Base-by-base conservation (phyloP, 164 flowering plant species). In the Chloranthus sessilifolius region DNA sequence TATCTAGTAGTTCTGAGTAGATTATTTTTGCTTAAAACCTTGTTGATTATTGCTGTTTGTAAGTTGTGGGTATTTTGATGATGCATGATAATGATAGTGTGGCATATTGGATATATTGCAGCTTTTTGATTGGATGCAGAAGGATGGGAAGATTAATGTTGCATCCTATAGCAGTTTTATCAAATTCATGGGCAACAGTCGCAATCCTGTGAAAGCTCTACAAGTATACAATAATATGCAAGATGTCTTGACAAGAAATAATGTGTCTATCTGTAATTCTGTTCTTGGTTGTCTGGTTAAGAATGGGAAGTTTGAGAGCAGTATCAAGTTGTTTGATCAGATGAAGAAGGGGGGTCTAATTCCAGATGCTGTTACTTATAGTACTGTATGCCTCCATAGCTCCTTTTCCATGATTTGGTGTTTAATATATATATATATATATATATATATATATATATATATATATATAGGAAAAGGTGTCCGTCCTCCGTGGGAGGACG, bases 91-190 rank as follows among this genome's bases (percentile, higher is more conserved):
- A 22, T 42, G 27, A 42, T 21, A 20, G n/a, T 26, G 24, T 41
- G 19, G 48, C 19, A 20, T 1, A n/a, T 42, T 42, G 46, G 8
- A 25, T 37, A 12, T 37, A 8, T 52, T 30, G 26, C 84, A 91
- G 98, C 74, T 87, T 11, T 85, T 85, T 80, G 73, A 73, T 43
- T 87, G 96, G 96, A 91, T 91, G 98, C 72, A 72, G 61, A 68
- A 72, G 49, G 73, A 70, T 56, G 79, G 65, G 21, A 87, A 83
- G 72, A 62, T 68, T n/a, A 81, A 64, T 66, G 34, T 62, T 61
- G 76, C 85, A 28, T 83, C 95, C 40, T 91, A 87, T 52, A 81
- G 88, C 74, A 83, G 78, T 66, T 91, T 73, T 38, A 75, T 91
- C 50, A 91, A 83, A 72, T 73, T 75, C 64, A 63, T 76, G 72